Conservation (phyloP, 169 alveolate genomes). For the Ichthyophthirius multifiliis region DNA sequence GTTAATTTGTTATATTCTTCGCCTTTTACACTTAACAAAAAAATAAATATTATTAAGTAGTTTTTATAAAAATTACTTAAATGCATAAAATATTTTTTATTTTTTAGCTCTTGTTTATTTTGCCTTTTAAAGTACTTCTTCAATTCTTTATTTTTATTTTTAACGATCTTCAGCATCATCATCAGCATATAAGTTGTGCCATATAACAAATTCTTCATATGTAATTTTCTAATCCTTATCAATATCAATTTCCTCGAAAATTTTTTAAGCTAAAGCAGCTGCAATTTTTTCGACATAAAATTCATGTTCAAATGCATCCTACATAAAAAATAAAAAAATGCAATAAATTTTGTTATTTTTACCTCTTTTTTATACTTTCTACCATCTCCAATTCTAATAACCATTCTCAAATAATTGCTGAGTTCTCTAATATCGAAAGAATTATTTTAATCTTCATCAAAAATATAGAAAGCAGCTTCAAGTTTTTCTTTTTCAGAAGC, state of each 20-base stretch:
- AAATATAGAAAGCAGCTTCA: background rate
- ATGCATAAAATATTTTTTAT: background rate
- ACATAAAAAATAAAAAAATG: background rate
- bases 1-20: background rate
- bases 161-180: background rate
- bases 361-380: background rate
- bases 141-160: background rate
- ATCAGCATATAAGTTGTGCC: background rate
- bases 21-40: background rate
- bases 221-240: background rate
- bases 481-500: slow-evolving; percentile 1
- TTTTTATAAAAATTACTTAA: background rate
- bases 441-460: background rate
- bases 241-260: background rate
- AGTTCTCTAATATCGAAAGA: background rate
- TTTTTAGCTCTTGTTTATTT: background rate
- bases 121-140: background rate
- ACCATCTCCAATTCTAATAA: background rate
- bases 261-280: background rate
- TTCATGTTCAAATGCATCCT: background rate
- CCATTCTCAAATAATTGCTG: background rate
- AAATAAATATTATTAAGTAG: background rate
- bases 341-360: background rate
- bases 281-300: background rate
- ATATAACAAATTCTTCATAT: background rate